A percentile compares a stretch with the other conserved stretches of the same genome.
phyloP scores from a whole-genome alignment of 495 filamentous ascomycete species.

The Parathielavia appendiculata region DNA sequence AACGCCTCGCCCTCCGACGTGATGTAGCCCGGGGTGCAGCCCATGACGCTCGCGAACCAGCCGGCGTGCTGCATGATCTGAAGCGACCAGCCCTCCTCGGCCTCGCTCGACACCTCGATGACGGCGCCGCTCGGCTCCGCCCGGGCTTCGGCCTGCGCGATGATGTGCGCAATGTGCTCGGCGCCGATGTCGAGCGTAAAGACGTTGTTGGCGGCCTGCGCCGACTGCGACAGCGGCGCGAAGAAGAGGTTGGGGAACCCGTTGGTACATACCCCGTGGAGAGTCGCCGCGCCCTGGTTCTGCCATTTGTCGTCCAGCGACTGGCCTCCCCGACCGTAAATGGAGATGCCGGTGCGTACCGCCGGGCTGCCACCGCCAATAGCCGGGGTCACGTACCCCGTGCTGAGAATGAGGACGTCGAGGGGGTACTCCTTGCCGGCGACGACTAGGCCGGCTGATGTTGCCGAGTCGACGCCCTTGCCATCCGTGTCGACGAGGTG shows the following conservation, averaged over 20 bases:
- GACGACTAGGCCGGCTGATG: slow-evolving; percentile 35
- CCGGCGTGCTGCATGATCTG: slow-evolving; percentile 39
- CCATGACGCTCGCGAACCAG: slow-evolving; percentile 34
- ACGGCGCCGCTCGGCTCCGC: slow-evolving; percentile 26
- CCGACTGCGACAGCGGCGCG: slow-evolving; percentile 37
- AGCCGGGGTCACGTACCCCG: slow-evolving; percentile 41
- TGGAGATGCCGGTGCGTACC: slow-evolving; percentile 32
- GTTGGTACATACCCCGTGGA: slow-evolving; percentile 43
- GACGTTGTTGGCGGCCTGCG: slow-evolving; percentile 38
- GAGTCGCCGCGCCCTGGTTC: slow-evolving; percentile 33
- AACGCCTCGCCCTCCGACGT: slow-evolving; percentile 43
- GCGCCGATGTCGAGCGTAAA: slow-evolving; percentile 39
- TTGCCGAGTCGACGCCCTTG: slow-evolving; percentile 43
- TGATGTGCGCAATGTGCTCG: slow-evolving; percentile 43
- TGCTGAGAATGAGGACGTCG: slow-evolving; percentile 47
- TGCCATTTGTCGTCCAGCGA: slow-evolving; percentile 44
- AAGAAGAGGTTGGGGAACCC: slow-evolving; percentile 55
- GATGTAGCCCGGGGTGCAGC: slow-evolving; percentile 56
- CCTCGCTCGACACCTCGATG: slow-evolving; percentile 41
- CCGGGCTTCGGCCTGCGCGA: slow-evolving; percentile 37
- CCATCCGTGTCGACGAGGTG: slow-evolving; percentile 52
- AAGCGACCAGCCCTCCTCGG: slow-evolving; percentile 45
- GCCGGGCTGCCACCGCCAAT: slow-evolving; percentile 31
- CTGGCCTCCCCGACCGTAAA: slow-evolving; percentile 40
- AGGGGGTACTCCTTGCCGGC: slow-evolving; percentile 38